These are phyloP conservation scores for Phtheirospermum japonicum DNA, from an alignment of 257 asterid genomes.

Conservation along the genomic window DNA sequence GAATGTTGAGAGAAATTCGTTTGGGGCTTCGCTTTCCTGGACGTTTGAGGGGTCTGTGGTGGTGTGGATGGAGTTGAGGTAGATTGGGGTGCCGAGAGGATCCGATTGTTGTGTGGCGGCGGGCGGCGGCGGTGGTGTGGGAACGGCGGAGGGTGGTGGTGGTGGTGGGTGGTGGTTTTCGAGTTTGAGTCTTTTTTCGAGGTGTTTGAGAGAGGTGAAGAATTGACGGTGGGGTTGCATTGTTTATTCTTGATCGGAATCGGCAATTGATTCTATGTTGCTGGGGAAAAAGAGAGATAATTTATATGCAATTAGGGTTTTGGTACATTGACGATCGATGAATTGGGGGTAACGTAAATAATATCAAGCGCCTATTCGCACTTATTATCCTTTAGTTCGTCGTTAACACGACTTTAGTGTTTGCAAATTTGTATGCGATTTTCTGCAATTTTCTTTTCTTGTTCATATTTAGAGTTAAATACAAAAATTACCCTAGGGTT, in stretches of 20 bases:
- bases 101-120: constrained; percentile 27
- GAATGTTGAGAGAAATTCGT: constrained; percentile 39
- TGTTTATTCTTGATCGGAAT: background rate
- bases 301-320: too few relatives aligned
- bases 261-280: background rate
- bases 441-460: too few relatives aligned
- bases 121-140: constrained; percentile 12
- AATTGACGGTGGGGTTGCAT: constrained; percentile 43
- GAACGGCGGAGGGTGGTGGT: background rate
- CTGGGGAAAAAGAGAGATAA: too few relatives aligned
- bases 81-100: constrained; percentile 49
- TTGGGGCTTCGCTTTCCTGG: constrained; percentile 58
- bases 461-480: too few relatives aligned
- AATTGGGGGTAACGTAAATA: too few relatives aligned
- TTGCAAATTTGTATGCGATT: too few relatives aligned
- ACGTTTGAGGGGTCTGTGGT: constrained; percentile 26
- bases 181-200: constrained; percentile 60
- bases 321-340: too few relatives aligned
- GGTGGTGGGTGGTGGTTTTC: constrained; percentile 26
- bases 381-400: too few relatives aligned
- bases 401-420: too few relatives aligned
- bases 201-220: constrained; percentile 54
- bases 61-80: constrained; percentile 36
- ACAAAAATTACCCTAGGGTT: too few relatives aligned
- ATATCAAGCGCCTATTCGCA: too few relatives aligned